Base-by-base conservation (phyloP, 208 protist species). In the Vickermania ingenoplastis region DNA sequence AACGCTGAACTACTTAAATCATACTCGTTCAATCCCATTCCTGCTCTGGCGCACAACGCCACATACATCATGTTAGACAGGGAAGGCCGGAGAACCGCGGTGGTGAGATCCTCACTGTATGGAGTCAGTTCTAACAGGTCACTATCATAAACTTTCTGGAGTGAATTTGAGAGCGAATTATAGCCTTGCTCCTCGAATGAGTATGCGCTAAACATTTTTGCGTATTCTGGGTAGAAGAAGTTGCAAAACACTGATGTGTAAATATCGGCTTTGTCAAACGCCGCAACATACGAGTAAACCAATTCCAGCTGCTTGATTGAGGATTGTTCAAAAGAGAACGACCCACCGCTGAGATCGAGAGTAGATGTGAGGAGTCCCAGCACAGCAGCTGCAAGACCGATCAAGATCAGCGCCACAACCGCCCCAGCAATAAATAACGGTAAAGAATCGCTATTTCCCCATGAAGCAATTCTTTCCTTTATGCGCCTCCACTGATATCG, bases 11-110 rank as follows among this genome's bases (percentile, higher is more conserved):
- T 21, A 24, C 3, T 26, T 2, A 65, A 7, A 28, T 65, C 52
- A 51, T 49, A 59, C 22, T 59, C n/a, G 5, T 52, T 27, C 21
- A 65, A 11, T 14, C 25, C 61, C 4, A 17, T 41, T 21, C 29
- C 61, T 17, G 52, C 61, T 3, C 61, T 5, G 31, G 61, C 61
- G 24, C 17, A 41, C 2, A 65, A 31, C 11, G 52, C 17, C 11
- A 13, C 48, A 28, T 65, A 65, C 22, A 65, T 65, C 26, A 55
- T 55, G 30, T 65, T 30, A 7, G 61, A 7, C 48, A 65, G 21
- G 4, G 31, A 17, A n/a, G 61, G 61, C 22, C 61, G 61, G 4
- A 59, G 52, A 21, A 21, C 55, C n/a, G 27, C 30, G 3, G 52
- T n/a, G 23, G 13, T 11, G 7, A 65, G 21, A 17, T 31, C 4